Percentiles rank a stretch among this genome's conserved stretches.
These are phyloP conservation scores for Sporormia fimetaria DNA, from an alignment of 495 filamentous ascomycete genomes.

Conservation along the genomic window DNA sequence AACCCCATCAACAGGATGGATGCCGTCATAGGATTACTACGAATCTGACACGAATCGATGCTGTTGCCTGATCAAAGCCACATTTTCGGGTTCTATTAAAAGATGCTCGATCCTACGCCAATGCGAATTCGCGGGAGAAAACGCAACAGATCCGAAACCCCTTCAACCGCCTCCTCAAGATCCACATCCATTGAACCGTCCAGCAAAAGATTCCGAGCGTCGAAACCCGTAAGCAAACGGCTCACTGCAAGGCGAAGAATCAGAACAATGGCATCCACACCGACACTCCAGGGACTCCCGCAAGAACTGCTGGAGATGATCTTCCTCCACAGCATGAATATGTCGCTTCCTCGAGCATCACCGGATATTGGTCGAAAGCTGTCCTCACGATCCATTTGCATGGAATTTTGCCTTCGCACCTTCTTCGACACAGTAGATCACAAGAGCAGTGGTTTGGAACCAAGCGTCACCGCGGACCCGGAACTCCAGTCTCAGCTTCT, in stretches of 20 bases:
- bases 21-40: too few species aligned
- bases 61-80: too few species aligned
- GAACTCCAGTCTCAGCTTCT: constrained; percentile 17
- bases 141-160: constrained; percentile 3
- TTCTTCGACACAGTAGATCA: constrained; percentile 22
- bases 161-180: not conserved
- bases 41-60: too few species aligned
- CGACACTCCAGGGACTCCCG: constrained; percentile 21
- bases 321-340: constrained; percentile 24
- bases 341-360: constrained; percentile 15
- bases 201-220: too few species aligned
- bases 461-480: not conserved
- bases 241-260: not conserved
- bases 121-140: constrained; percentile 21
- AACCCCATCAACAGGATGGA: too few species aligned
- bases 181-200: constrained; percentile 4
- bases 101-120: constrained; percentile 21
- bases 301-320: constrained; percentile 21
- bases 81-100: too few species aligned
- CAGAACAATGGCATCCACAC: constrained; percentile 6
- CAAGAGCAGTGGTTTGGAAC: constrained; percentile 2
- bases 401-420: constrained; percentile 10
- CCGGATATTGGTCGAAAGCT: constrained; percentile 13
- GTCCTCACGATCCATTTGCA: constrained; percentile 7
- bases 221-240: not conserved